Percentiles rank a stretch among this genome's conserved stretches.
Evolutionary conservation across 495 filamentous ascomycete species (phyloP).

Genomic region (Penicillium canescens): DNA sequence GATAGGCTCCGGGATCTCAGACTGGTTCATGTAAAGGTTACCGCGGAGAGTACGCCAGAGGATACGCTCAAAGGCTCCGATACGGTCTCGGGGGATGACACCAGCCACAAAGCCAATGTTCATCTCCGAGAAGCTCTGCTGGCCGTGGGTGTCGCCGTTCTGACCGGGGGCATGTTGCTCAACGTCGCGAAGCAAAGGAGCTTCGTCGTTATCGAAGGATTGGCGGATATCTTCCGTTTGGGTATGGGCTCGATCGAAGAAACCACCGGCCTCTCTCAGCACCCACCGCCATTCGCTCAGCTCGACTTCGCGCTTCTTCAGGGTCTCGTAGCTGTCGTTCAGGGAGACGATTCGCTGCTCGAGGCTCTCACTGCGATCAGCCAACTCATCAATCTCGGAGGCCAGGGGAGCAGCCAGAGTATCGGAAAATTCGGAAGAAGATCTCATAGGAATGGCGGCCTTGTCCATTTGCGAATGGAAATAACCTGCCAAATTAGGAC

Average conservation of each 20-base stretch:
- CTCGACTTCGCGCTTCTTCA: conserved; percentile 97
- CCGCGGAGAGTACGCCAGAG: conserved; percentile 95
- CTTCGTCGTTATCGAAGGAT: conserved; percentile 84
- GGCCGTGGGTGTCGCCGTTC: conserved; percentile 69
- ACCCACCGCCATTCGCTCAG: conserved; percentile 98
- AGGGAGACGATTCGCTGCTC: conserved; percentile 88
- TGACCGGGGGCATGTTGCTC: conserved; percentile 66
- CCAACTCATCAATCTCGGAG: conserved; percentile 91
- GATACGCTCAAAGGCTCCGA: conserved; percentile 94
- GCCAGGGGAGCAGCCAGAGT: conserved; percentile 83
- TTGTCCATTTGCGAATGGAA: conserved; percentile 96
- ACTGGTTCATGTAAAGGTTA: conserved; percentile 99
- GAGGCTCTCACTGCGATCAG: conserved; percentile 85
- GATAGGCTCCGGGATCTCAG: conserved; percentile 94
- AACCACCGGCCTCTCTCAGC: conserved; percentile 87
- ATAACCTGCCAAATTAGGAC: conserved; percentile 55
- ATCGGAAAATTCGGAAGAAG: conserved; percentile 82
- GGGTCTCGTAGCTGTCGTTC: conserved; percentile 95
- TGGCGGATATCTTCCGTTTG: conserved; percentile 95
- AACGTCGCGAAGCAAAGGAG: conserved; percentile 79
- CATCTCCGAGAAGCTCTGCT: conserved; percentile 90
- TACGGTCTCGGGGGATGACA: conserved; percentile 90
- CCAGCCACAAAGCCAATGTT: conserved; percentile 99
- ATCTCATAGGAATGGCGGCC: conserved; percentile 75
- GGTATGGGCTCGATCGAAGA: conserved; percentile 94